Evolutionary conservation across 805 yeast genomes (phyloP), one percentile per base, ranked within the genome.

Genomic region (Ogataea trehaloabstinens): DNA sequence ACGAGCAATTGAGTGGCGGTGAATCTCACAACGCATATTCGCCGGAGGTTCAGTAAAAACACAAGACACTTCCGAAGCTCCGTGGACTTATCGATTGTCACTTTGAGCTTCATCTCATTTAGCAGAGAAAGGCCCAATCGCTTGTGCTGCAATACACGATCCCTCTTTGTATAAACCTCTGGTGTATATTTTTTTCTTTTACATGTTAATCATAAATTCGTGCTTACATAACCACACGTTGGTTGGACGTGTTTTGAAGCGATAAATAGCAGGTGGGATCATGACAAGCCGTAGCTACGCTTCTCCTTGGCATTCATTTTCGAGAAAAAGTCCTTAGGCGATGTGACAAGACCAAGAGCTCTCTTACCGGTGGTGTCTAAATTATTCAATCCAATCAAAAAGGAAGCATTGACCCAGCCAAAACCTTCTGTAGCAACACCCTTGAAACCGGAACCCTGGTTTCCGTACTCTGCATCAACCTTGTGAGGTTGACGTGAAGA

Each of bases 361-460:
- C 95, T 71, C 42, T 71, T 71, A 3, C 90, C 89, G 48, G 77
- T 80, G 35, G 71, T 69, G 46, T 78, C 79, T 61, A 85, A 65
- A 42, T 76, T 76, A 17, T 82, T 71, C 44, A 88, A 65, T 0
- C 96, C 96, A 44, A 84, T 60, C 19, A 83, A 53, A 61, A 77
- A 89, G 51, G 93, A 80, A 5, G 98, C 84, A 66, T 91, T 91
- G 36, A 91, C 96, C 99, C 99, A 91, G 1, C 98, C 99, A 62
- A 91, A 91, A 1, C 99, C 99, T 64, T 93, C 97, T 6, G 85
- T 82, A 0, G 95, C 95, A 29, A 85, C 96, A 33, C 96, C 96
- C 59, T 85, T 84, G 57, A 89, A 86, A 45, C 83, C 95, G 1
- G 86, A 73, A 7, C 99, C 99, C 63, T 93, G 98, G 59, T 91